These are phyloP conservation scores for Hortaea werneckii DNA, from an alignment of 2,329 filamentous ascomycete species.

Conservation along the genomic window DNA sequence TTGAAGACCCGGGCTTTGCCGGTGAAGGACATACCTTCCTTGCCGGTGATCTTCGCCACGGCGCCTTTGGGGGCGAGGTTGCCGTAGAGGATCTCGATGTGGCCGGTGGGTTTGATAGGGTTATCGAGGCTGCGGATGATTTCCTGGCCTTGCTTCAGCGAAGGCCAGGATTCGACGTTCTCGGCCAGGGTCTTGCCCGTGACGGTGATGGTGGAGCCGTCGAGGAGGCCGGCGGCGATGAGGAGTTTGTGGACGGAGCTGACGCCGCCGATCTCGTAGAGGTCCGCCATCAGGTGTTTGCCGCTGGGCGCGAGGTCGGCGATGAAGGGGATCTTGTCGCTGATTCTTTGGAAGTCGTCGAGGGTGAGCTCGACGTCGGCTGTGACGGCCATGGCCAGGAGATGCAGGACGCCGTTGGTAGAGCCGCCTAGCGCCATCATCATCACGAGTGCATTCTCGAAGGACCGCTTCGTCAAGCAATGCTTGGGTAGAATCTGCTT, in stretches of 20 bases:
- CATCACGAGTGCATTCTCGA: conserved; percentile 81
- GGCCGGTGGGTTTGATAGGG: conserved; percentile 77
- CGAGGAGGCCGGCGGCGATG: conserved; percentile 62
- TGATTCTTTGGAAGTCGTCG: conserved; percentile 73
- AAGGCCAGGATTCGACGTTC: conserved; percentile 68
- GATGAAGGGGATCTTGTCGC: conserved; percentile 74
- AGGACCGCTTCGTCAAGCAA: conserved; percentile 66
- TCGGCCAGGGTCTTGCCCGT: conserved; percentile 76
- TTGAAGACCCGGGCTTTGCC: conserved; percentile 77
- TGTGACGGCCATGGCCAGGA: conserved; percentile 81
- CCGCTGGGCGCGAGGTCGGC: conserved; percentile 78
- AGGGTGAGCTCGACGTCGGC: conserved; percentile 68
- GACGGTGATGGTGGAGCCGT: conserved; percentile 69
- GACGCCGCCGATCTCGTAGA: conserved; percentile 77
- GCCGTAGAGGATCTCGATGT: conserved; percentile 78
- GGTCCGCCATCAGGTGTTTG: conserved; percentile 77
- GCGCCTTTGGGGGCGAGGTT: conserved; percentile 83
- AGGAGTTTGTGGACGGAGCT: conserved; percentile 79
- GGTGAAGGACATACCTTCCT: conserved; percentile 74
- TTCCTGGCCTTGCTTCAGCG: conserved; percentile 59
- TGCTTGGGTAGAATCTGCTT: conserved; percentile 72
- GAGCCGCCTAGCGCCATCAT: conserved; percentile 88
- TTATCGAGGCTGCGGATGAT: conserved; percentile 74
- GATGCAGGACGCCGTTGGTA: conserved; percentile 81
- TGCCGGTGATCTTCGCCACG: conserved; percentile 93